phyloP scores from a whole-genome alignment of 345 rosid species.

The Raphanus sativus region DNA sequence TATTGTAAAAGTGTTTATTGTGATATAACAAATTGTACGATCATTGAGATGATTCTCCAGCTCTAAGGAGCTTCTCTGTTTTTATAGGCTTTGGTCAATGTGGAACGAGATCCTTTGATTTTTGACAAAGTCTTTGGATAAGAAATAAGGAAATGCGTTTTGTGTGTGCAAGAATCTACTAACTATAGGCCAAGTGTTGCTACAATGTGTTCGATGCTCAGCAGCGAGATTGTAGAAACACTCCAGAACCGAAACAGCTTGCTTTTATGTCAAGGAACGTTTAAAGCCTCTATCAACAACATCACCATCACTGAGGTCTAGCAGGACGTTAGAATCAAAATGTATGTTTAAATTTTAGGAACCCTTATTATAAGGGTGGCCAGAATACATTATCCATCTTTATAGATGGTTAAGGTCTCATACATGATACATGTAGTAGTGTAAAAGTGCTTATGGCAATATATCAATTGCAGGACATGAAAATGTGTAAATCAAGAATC shows the following conservation, averaged over 20 bases:
- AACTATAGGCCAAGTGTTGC: constrained; percentile 44
- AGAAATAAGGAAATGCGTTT: constrained; percentile 36
- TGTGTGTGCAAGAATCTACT: constrained; percentile 46
- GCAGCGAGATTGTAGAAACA: constrained; percentile 22
- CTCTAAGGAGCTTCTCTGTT: not conserved
- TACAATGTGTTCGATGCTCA: constrained; percentile 33
- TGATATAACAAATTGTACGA: not conserved
- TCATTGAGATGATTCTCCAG: not conserved
- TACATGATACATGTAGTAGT: not conserved
- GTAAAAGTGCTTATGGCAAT: not conserved
- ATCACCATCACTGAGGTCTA: constrained; percentile 25
- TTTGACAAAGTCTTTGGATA: constrained; percentile 25
- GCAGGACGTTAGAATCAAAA: constrained; percentile 27
- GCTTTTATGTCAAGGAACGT: too few species aligned
- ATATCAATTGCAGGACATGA: not conserved
- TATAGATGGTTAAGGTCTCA: not conserved
- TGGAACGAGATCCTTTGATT: constrained; percentile 39
- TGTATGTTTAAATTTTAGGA: not conserved
- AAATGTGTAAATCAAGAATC: too few species aligned
- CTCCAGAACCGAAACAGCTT: not conserved
- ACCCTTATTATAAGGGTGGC: not conserved
- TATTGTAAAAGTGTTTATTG: not conserved
- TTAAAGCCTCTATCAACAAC: constrained; percentile 25
- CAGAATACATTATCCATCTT: constrained; percentile 1
- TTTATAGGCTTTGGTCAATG: constrained; percentile 36